These are phyloP conservation scores for Kockiozyma suomiensis DNA, from an alignment of 805 yeast genomes.

Conservation along the genomic window DNA sequence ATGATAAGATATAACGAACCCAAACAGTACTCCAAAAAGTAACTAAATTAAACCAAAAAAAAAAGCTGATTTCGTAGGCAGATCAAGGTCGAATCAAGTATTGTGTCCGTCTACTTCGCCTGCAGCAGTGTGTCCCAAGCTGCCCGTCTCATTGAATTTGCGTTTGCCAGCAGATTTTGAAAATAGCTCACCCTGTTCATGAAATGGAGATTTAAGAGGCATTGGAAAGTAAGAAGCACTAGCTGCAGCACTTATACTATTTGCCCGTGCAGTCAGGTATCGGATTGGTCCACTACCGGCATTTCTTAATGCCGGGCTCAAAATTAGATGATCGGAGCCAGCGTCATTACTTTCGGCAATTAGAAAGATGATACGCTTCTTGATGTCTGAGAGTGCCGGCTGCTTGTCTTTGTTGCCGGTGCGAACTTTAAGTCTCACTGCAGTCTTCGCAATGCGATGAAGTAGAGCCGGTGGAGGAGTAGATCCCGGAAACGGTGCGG, in stretches of 20 bases:
- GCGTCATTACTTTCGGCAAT: background rate
- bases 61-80: no score
- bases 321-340: background rate
- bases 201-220: conserved; percentile 25
- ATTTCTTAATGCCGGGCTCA: conserved; percentile 7
- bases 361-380: conserved; percentile 2
- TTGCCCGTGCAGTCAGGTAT: conserved; percentile 7
- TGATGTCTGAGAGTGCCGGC: conserved; percentile 6
- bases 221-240: conserved; percentile 2
- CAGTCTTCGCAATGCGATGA: conserved; percentile 17
- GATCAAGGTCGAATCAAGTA: background rate
- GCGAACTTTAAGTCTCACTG: conserved; percentile 4
- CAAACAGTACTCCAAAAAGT: background rate
- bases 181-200: conserved; percentile 5
- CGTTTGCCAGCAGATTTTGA: background rate
- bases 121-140: background rate
- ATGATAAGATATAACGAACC: no score
- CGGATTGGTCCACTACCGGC: conserved; percentile 16
- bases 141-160: background rate
- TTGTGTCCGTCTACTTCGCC: background rate
- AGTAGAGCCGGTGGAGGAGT: conserved; percentile 21
- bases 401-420: background rate
- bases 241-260: background rate
- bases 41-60: background rate
- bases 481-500: conserved; percentile 23